Base-by-base conservation (phyloP, 169 alveolate species). In the Fabrea salina region DNA sequence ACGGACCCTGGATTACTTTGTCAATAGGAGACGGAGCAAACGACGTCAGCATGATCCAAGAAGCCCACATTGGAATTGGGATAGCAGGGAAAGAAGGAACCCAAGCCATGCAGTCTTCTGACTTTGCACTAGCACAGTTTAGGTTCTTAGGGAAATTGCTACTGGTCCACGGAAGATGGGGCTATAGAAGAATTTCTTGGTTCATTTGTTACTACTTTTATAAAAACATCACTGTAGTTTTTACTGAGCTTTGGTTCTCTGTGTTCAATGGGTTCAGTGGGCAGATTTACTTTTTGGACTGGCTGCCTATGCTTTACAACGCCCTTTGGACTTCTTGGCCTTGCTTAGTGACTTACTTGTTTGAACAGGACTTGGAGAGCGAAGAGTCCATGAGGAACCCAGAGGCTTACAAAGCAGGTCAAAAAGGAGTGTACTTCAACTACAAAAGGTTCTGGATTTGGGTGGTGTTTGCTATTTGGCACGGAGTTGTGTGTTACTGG, bases 31-130 rank as follows among this genome's bases (percentile, higher is more conserved):
- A 89, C 72, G 94, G 94, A 32, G 94, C 91, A 27, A 89, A 89
- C 74, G 94, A 89, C 79, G 94, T 89, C 0, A 82, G 85, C 37
- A 89, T 89, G 94, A 89, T 89, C 25, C 80, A 79, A 80, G 86
- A 84, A 68, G 91, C 99, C 39, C 96, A 98, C 75, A 98, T 97
- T 25, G 99, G 99, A n/a, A 98, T 98, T 19, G 99, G 99, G 19
- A 93, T 96, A 32, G 93, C 91, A 54, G 99, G 99, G 25, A 87
- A 96, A 57, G 99, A 98, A 82, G 99, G 99, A 19, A 87, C 92
- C 53, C 98, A 96, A 80, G 99, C 99, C 22, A 56, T 61, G 53
- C 22, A 61, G 32, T 7, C 53, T 6, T 19, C 74, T 11, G 74
- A 61, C 11, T 61, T 22, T 33, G 88, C 91, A n/a, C 44, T 86